These are phyloP conservation scores for Hibiscus trionum DNA, from an alignment of 345 rosid species.

Conservation along the genomic window DNA sequence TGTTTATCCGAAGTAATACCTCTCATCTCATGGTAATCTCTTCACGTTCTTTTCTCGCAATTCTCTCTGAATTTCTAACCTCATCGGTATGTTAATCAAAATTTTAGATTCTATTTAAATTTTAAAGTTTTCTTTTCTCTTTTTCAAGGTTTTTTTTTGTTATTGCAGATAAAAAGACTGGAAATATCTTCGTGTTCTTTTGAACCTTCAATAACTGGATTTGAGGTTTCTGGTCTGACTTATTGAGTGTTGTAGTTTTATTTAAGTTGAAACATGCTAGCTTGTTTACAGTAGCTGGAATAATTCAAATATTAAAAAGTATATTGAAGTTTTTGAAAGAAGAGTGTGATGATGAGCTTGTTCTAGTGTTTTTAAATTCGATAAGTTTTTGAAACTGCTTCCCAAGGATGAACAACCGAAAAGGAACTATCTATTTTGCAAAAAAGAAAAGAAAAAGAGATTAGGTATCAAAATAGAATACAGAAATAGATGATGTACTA, in stretches of 20 bases:
- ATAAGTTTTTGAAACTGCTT: slow-evolving; percentile 17
- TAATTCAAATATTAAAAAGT: slow-evolving; percentile 44
- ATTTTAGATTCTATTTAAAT: neutral
- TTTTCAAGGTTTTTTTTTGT: neutral
- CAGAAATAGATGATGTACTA: too few relatives aligned
- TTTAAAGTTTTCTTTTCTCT: neutral
- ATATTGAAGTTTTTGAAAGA: slow-evolving; percentile 54
- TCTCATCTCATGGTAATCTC: slow-evolving; percentile 48
- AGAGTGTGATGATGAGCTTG: slow-evolving; percentile 28
- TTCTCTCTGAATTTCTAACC: slow-evolving; percentile 36
- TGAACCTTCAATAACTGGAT: slow-evolving; percentile 15
- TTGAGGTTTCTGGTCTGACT: slow-evolving; percentile 14
- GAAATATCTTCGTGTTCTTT: slow-evolving; percentile 20
- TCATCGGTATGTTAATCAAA: slow-evolving; percentile 37
- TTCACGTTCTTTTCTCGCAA: slow-evolving; percentile 25
- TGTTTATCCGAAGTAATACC: slow-evolving; percentile 32
- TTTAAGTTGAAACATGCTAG: slow-evolving; percentile 40
- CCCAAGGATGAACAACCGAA: too few relatives aligned
- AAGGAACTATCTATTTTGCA: too few relatives aligned
- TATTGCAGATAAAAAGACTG: slow-evolving; percentile 44
- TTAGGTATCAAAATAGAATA: too few relatives aligned
- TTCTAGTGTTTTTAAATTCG: slow-evolving; percentile 34
- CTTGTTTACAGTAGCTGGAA: slow-evolving; percentile 49
- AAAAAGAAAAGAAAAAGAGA: too few relatives aligned
- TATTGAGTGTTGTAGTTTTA: slow-evolving; percentile 16